A percentile compares a stretch with the other conserved stretches of the same genome.
phyloP scores from a whole-genome alignment of 345 rosid genomes.

The Camelina neglecta region DNA sequence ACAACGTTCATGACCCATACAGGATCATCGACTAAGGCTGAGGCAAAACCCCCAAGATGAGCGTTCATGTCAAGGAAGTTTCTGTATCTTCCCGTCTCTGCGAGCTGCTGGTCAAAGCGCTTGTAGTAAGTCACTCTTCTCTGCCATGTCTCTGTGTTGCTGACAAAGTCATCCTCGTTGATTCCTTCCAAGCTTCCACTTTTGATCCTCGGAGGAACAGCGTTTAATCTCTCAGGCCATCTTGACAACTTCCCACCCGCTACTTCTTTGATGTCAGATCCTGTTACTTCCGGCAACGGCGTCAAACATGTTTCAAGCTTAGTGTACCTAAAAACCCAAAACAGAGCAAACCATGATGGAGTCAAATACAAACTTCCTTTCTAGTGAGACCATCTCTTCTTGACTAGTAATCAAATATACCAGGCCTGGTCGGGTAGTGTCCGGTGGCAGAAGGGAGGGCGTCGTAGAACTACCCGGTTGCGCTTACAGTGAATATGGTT shows the following conservation, averaged over 20 bases:
- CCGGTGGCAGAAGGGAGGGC: slow-evolving; percentile 64
- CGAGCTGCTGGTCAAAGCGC: slow-evolving; percentile 61
- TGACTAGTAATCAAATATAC: slow-evolving; percentile 47
- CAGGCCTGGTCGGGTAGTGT: slow-evolving; percentile 81
- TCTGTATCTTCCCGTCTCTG: slow-evolving; percentile 69
- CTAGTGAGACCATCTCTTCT: slow-evolving; percentile 6
- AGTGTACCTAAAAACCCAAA: slow-evolving; percentile 62
- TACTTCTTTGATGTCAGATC: slow-evolving; percentile 50
- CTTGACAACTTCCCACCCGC: slow-evolving; percentile 71
- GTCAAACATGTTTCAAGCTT: slow-evolving; percentile 80
- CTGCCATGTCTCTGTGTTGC: slow-evolving; percentile 69
- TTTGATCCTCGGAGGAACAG: slow-evolving; percentile 81
- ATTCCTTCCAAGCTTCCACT: slow-evolving; percentile 62
- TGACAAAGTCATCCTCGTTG: slow-evolving; percentile 51
- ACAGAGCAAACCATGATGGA: slow-evolving; percentile 11
- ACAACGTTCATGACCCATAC: slow-evolving; percentile 85
- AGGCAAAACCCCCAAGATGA: slow-evolving; percentile 80
- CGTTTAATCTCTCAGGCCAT: slow-evolving; percentile 80
- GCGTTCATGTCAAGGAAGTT: slow-evolving; percentile 92
- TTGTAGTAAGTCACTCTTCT: slow-evolving; percentile 71
- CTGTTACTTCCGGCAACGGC: slow-evolving; percentile 68
- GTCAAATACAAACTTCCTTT: neutral
- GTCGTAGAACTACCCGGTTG: slow-evolving; percentile 57
- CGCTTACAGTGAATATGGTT: slow-evolving; percentile 80
- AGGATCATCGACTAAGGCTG: slow-evolving; percentile 72